phyloP scores from a whole-genome alignment of 2,329 filamentous ascomycete species.

The Beauveria pseudobassiana region DNA sequence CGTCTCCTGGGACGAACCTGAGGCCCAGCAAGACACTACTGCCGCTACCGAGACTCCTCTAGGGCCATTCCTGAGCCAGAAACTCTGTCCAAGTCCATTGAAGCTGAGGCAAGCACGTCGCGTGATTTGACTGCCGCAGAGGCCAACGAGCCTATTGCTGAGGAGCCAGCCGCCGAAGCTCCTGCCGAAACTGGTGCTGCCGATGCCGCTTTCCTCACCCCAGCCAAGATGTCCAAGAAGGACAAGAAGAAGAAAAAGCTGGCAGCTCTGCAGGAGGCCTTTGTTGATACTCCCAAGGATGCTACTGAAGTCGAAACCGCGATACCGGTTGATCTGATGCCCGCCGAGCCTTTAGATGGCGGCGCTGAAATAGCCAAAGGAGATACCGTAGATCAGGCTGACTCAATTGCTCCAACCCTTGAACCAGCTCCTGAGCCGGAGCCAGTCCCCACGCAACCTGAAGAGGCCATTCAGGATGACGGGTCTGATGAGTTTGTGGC shows the following conservation, averaged over 20 bases:
- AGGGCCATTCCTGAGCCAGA: not conserved
- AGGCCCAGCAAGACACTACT: not conserved
- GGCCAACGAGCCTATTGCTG: constrained; percentile 7
- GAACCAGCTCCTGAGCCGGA: not conserved
- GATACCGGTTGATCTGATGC: not conserved
- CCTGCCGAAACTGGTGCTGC: not conserved
- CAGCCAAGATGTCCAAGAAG: constrained; percentile 26
- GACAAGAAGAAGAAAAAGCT: constrained; percentile 29
- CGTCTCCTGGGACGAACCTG: not conserved
- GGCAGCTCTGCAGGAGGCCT: constrained; percentile 16
- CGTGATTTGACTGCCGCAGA: not conserved
- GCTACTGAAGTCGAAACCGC: constrained; percentile 11
- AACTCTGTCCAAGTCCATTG: constrained; percentile 14
- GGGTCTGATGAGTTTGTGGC: constrained; percentile 23
- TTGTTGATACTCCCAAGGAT: not conserved
- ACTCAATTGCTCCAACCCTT: not conserved
- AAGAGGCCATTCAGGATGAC: constrained; percentile 18
- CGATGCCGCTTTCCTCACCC: constrained; percentile 4
- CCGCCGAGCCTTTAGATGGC: not conserved
- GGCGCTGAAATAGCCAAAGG: not conserved
- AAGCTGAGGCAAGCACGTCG: not conserved
- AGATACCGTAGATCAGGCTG: not conserved
- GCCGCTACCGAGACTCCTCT: not conserved
- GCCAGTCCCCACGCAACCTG: constrained; percentile 8
- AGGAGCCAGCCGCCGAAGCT: not conserved